Base-by-base conservation (phyloP, 805 yeast species). In the Teunomyces funiuensis region DNA sequence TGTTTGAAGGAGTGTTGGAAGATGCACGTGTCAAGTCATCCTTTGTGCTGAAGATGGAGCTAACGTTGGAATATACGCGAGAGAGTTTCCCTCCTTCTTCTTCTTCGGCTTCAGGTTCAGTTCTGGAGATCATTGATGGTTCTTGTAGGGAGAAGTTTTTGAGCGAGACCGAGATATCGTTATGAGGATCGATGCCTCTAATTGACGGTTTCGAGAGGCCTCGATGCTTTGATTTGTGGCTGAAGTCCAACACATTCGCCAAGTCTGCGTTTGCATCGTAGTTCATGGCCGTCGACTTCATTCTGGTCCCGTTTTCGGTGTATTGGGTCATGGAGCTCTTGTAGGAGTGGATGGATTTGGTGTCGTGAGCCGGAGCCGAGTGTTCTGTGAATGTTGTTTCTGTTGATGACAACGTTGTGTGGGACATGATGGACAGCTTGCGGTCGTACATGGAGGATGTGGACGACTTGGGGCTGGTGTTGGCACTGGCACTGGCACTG, bases 1-100 rank as follows among this genome's bases (percentile, higher is more conserved):
- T 20, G 8, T 11, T 31, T n/a, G 22, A 11, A n/a, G 11, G 40
- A 25, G 14, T 33, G 30, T 16, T 34, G n/a, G 42, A 13, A 5
- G 44, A 33, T 6, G 22, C 16, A 7, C 19, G 15, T 13, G 42
- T n/a, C 28, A 26, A 33, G 38, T 6, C n/a, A 23, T 20, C 25
- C 39, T n/a, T 41, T 56, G 19, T 57, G 33, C 57, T 50, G 41
- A 59, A 59, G 28, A 59, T 59, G n/a, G 63, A 58, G 28, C 57
- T 57, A 23, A 56, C 60, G 33, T 59, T 53, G 13, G 63, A 57
- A 36, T 57, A 59, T 3, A 53, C 56, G 29, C 53, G 48, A 3
- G 52, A 47, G 23, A 58, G 44, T 33, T 47, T 28, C 30, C 41
- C 36, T 19, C 47, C 48, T 5, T 43, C 51, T 6, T 41, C 42